Conservation (phyloP, 345 rosid species). For the Dipteronia sinensis region DNA sequence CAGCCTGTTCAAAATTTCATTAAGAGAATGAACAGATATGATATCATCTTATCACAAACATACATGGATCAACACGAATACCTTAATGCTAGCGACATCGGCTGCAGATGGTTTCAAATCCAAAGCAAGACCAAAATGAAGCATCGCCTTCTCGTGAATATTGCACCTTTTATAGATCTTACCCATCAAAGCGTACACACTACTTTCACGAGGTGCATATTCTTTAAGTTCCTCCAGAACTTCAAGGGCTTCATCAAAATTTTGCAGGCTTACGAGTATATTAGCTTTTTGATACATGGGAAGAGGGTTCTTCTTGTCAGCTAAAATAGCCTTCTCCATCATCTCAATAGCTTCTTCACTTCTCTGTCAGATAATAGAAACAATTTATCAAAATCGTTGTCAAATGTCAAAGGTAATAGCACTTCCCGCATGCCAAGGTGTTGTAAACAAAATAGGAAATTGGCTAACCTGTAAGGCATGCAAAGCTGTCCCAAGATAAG, state of each 20-base stretch:
- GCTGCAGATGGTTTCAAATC: conserved; percentile 96
- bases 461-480: conserved; percentile 73
- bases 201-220: conserved; percentile 90
- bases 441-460: conserved; percentile 8
- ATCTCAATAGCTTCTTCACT: conserved; percentile 84
- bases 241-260: conserved; percentile 81
- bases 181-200: conserved; percentile 95
- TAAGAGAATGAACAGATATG: not conserved
- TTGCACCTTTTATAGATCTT: conserved; percentile 72
- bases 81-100: conserved; percentile 94
- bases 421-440: conserved; percentile 11
- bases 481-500: conserved; percentile 88
- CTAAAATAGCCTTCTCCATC: conserved; percentile 89
- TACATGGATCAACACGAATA: conserved; percentile 23
- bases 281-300: conserved; percentile 98
- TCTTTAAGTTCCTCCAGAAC: conserved; percentile 94
- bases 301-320: conserved; percentile 93
- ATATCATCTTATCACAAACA: not conserved
- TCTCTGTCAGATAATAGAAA: conserved; percentile 53
- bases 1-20: conserved; percentile 64
- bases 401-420: not conserved
- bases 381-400: conserved; percentile 8
- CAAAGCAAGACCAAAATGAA: conserved; percentile 91
- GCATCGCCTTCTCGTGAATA: conserved; percentile 90
- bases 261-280: conserved; percentile 74